These are phyloP conservation scores for Huiozyma sinensis DNA, from an alignment of 805 yeast species.

Conservation along the genomic window DNA sequence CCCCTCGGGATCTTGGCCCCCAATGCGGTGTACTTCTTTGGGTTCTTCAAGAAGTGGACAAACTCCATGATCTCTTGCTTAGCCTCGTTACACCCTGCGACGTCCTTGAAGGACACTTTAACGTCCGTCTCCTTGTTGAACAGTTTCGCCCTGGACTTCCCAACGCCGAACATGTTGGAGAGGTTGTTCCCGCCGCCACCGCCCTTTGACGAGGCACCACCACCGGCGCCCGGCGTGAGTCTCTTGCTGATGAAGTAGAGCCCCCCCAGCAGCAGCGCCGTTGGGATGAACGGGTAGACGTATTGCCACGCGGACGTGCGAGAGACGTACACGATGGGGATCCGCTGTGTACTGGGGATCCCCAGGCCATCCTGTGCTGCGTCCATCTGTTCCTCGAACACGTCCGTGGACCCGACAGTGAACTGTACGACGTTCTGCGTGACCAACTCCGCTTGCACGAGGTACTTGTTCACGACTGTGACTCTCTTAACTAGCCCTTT, in stretches of 20 bases:
- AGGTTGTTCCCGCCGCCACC: not conserved
- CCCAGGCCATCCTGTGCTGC: conserved; percentile 58
- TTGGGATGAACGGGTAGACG: conserved; percentile 66
- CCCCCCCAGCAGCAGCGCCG: conserved; percentile 72
- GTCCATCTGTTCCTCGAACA: conserved; percentile 75
- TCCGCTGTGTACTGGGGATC: conserved; percentile 56
- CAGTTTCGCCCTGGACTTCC: conserved; percentile 67
- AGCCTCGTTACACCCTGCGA: conserved; percentile 92
- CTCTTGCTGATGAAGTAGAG: conserved; percentile 37
- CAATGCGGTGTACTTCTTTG: conserved; percentile 69
- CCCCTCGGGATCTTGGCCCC: conserved; percentile 96
- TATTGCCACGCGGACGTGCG: conserved; percentile 54
- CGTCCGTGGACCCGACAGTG: conserved; percentile 80
- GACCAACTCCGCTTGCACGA: conserved; percentile 59
- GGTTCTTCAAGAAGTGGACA: conserved; percentile 79
- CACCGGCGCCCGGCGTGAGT: conserved; percentile 37
- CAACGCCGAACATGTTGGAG: conserved; percentile 58
- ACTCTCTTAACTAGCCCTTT: conserved; percentile 68
- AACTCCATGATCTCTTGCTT: conserved; percentile 94
- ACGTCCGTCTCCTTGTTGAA: conserved; percentile 79
- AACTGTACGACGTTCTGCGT: conserved; percentile 48
- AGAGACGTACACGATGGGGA: conserved; percentile 69
- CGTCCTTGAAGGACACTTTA: conserved; percentile 74
- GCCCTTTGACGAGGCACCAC: conserved; percentile 31
- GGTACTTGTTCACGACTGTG: conserved; percentile 59